Conservation (phyloP, 139 green algal genomes). For the Haematococcus lacustris region DNA sequence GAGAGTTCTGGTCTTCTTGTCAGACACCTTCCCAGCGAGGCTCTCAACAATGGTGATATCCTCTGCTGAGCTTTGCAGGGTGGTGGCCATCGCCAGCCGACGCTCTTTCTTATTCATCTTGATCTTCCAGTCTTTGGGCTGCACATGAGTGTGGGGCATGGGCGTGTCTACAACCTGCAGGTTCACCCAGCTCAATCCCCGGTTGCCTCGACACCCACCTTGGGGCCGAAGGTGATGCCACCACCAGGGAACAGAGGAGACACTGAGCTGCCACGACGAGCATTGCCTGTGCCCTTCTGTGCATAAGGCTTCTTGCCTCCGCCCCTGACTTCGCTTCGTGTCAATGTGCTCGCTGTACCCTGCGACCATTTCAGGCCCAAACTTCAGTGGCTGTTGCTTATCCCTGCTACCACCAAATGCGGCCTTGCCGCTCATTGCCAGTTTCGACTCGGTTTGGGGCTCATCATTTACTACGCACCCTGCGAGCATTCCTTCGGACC, state of each 20-base stretch:
- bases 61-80: slow-evolving; percentile 78
- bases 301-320: slow-evolving; percentile 94
- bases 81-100: slow-evolving; percentile 85
- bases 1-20: slow-evolving; percentile 80
- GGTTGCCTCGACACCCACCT: slow-evolving; percentile 43
- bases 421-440: no score
- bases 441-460: no score
- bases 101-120: slow-evolving; percentile 99
- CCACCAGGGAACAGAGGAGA: slow-evolving; percentile 87
- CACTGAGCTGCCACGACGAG: slow-evolving; percentile 69
- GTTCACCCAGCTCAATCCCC: not conserved
- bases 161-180: not conserved
- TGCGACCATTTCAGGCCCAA: no score
- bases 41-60: slow-evolving; percentile 84
- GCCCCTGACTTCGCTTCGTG: slow-evolving; percentile 85
- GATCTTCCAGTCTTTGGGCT: slow-evolving; percentile 93
- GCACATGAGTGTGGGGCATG: slow-evolving; percentile 9
- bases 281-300: slow-evolving; percentile 96
- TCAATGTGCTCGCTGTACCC: slow-evolving; percentile 89
- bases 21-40: slow-evolving; percentile 42
- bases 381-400: no score
- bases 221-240: slow-evolving; percentile 94
- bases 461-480: no score
- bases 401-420: no score
- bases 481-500: no score